Percentiles rank a stretch among this genome's conserved stretches.
Evolutionary conservation across 441 rosid species (phyloP).

Genomic region (Macaranga tanarius): DNA sequence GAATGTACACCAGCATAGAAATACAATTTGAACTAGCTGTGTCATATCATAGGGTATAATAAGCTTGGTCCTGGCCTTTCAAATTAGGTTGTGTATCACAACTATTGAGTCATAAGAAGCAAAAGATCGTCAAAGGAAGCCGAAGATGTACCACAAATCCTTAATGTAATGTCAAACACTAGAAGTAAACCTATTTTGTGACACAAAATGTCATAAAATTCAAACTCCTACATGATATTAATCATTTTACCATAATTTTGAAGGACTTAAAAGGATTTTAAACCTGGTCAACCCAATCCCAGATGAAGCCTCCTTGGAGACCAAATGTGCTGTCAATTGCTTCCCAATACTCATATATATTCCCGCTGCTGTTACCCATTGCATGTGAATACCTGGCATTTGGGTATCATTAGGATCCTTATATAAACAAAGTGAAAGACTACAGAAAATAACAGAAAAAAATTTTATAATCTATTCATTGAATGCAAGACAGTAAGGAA

Average conservation of each 20-base stretch:
- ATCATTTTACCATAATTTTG: constrained; percentile 6
- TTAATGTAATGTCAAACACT: not conserved
- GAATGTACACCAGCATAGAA: not conserved
- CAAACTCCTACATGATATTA: constrained; percentile 8
- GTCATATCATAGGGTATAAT: not conserved
- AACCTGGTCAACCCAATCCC: constrained; percentile 99
- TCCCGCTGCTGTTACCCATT: constrained; percentile 97
- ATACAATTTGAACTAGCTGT: not conserved
- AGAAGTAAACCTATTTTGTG: not conserved
- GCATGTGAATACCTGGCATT: constrained; percentile 90
- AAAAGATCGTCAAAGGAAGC: not conserved
- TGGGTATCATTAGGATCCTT: constrained; percentile 24
- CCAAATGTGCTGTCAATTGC: constrained; percentile 93
- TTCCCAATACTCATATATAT: constrained; percentile 87
- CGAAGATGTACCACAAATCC: not conserved
- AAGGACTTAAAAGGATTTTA: constrained; percentile 22
- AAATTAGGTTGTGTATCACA: not conserved
- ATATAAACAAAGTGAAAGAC: constrained; percentile 21
- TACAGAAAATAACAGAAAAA: constrained; percentile 8
- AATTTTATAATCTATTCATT: not conserved
- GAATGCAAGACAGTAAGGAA: constrained; percentile 10
- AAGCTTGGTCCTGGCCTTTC: not conserved
- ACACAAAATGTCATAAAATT: constrained; percentile 1
- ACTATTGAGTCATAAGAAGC: not conserved
- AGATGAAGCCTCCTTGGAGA: constrained; percentile 98